A percentile compares a stretch with the other conserved stretches of the same genome.
These are phyloP conservation scores for Xylariaceae sp. DNA, from an alignment of 2,329 filamentous ascomycete genomes.

Conservation along the genomic window DNA sequence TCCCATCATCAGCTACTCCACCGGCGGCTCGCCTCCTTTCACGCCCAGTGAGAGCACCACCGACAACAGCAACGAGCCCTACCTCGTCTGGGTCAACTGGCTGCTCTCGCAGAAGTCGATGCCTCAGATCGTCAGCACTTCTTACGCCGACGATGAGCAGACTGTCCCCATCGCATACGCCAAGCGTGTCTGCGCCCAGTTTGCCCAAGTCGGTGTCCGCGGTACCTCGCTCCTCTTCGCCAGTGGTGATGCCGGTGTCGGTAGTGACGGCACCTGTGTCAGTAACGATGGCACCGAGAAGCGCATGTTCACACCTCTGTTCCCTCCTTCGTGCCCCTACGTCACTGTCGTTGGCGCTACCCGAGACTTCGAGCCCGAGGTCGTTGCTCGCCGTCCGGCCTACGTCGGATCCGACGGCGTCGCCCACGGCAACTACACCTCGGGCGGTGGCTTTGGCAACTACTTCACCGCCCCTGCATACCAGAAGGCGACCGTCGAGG, in stretches of 20 bases:
- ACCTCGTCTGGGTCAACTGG: constrained; percentile 50
- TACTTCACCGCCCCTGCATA: constrained; percentile 41
- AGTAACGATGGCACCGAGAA: constrained; percentile 55
- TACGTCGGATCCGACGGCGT: constrained; percentile 23
- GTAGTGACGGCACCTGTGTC: constrained; percentile 37
- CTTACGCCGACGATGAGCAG: constrained; percentile 57
- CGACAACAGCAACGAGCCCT: constrained; percentile 50
- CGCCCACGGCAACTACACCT: constrained; percentile 16
- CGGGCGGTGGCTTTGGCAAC: constrained; percentile 44
- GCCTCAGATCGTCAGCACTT: constrained; percentile 55
- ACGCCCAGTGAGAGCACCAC: constrained; percentile 21
- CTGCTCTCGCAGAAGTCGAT: constrained; percentile 43
- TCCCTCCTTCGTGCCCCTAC: constrained; percentile 45
- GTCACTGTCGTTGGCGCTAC: constrained; percentile 32
- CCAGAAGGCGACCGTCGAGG: constrained; percentile 35
- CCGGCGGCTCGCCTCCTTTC: constrained; percentile 32
- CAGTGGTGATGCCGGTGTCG: constrained; percentile 46
- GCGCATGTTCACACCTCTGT: constrained; percentile 49
- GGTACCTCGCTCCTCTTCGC: constrained; percentile 49
- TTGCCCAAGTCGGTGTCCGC: constrained; percentile 50
- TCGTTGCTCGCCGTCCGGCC: constrained; percentile 33
- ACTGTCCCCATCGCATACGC: constrained; percentile 51
- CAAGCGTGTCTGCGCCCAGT: constrained; percentile 47
- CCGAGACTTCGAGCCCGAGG: constrained; percentile 31
- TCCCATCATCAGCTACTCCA: constrained; percentile 30